Base-by-base conservation (phyloP, 306 rosid species). In the Casuarina equisetifolia region DNA sequence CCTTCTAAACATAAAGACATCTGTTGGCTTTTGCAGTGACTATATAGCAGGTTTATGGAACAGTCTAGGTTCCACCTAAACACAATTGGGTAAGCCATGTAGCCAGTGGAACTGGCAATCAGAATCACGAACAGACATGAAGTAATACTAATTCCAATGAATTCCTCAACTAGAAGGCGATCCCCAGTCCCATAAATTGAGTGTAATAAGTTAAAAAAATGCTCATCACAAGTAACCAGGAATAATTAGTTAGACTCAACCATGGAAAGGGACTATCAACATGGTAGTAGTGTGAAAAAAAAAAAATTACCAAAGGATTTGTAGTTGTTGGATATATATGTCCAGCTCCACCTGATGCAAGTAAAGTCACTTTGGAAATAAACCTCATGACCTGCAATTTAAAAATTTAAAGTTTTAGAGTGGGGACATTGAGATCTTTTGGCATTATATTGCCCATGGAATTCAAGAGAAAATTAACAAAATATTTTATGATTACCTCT, bases 311-410 rank as follows among this genome's bases (percentile, higher is more conserved):
- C 96, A n/a, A 85, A 38, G 98, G 97, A 88, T 95, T 95, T 78
- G 98, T 95, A 20, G 98, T 95, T 74, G 90, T 78, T 19, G 96
- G 97, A 90, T 95, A 95, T 72, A 92, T 88, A 86, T 95, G 98
- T 71, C 98, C 98, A 66, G 93, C 98, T 74, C 98, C 98, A 42
- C 98, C 97, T 5, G 99, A 88, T 0, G 98, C 98, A 45, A 95
- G 97, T 80, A 95, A 88, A 74, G 95, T 95, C 78, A 83, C 98
- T 88, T 88, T 95, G 44, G 98, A 95, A 85, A 91, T 89, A 84
- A 95, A 92, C 81, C 97, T 89, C 62, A 84, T 86, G 72, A 95
- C 97, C 98, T 95, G 88, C 76, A 81, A 85, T 77, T 77, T 63
- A 79, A 81, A 81, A 20, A 79, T 61, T 48, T 73, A 74, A 69